Evolutionary conservation across 2,329 filamentous ascomycete genomes (phyloP), one percentile per base, ranked within the genome.

Genomic region (Verticillium longisporum): DNA sequence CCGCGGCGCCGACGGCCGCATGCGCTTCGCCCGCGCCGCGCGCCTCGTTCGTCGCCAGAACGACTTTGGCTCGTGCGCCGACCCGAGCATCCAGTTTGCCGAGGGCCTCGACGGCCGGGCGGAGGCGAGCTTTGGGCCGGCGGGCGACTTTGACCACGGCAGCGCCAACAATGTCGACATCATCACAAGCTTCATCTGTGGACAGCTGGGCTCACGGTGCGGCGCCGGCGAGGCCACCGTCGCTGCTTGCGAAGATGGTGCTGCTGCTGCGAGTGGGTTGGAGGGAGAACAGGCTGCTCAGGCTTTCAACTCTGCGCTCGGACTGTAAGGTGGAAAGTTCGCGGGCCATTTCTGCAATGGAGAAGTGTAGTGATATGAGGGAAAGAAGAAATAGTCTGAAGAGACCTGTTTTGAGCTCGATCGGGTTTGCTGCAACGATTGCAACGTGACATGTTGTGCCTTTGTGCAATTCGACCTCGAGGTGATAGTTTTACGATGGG

Each of bases 41-140:
- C n/a, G 41, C 36, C 6, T 64, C 55, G 53, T 55, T 14, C n/a
- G 45, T 0, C 58, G 53, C 32, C 57, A 62, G 63, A 66, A 64
- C 10, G 74, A 78, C 67, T 77, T 82, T 32, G 81, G 81, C 57
- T 67, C 65, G 61, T 84, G 81, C 73, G 67, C 73, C 60, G 74
- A 78, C 66, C 77, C 81, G 10, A 76, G 77, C 61, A 80, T 84
- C 67, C 68, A 74, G 61, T 84, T 84, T 70, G 80, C 77, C 34
- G 68, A 66, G 3, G 78, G 80, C 13, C 74, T 80, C 38, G 80
- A 83, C 68, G 80, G 80, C 41, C 78, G 78, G 66, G 70, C 78
- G 65, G 75, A 76, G 71, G 72, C 71, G 18, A 73, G 74, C 56
- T 80, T 80, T 67, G 74, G 72, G 33, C 72, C 74, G 57, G 74